phyloP scores from a whole-genome alignment of 2,329 filamentous ascomycete genomes.

The Zymoseptoria ardabiliae region DNA sequence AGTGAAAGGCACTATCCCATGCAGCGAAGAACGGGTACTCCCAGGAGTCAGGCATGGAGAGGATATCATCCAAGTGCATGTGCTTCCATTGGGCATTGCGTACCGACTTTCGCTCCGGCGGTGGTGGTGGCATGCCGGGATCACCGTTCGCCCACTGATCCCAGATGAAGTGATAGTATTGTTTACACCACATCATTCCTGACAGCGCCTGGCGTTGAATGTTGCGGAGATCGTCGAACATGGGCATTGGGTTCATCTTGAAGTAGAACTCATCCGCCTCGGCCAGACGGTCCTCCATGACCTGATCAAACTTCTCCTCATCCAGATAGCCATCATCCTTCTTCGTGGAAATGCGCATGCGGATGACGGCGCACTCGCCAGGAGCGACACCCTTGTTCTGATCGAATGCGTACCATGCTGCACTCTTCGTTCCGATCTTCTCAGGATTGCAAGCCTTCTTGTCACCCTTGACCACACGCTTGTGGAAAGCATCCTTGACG shows the following conservation, averaged over 20 bases:
- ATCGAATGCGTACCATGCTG: conserved; percentile 87
- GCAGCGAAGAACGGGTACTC: conserved; percentile 97
- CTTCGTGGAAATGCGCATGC: conserved; percentile 77
- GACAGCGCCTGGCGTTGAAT: conserved; percentile 91
- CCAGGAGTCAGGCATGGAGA: conserved; percentile 98
- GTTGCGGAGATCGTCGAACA: conserved; percentile 87
- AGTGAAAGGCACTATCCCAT: conserved; percentile 96
- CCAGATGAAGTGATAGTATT: conserved; percentile 95
- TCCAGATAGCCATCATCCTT: conserved; percentile 68
- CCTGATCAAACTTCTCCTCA: conserved; percentile 85
- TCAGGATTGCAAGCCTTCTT: conserved; percentile 75
- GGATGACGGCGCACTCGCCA: conserved; percentile 89
- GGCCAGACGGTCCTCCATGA: conserved; percentile 75
- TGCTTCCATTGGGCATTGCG: conserved; percentile 91
- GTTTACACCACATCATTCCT: conserved; percentile 98
- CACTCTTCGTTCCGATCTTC: conserved; percentile 75
- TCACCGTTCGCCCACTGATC: conserved; percentile 97
- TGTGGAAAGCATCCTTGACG: conserved; percentile 93
- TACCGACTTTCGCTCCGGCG: conserved; percentile 67
- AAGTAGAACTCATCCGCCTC: conserved; percentile 97
- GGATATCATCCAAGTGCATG: conserved; percentile 85
- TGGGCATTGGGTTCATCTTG: conserved; percentile 83
- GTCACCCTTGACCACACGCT: conserved; percentile 74
- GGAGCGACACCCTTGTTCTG: conserved; percentile 80
- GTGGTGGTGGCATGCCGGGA: conserved; percentile 78